phyloP scores from a whole-genome alignment of 345 rosid genomes.

The Citrus unshiu region DNA sequence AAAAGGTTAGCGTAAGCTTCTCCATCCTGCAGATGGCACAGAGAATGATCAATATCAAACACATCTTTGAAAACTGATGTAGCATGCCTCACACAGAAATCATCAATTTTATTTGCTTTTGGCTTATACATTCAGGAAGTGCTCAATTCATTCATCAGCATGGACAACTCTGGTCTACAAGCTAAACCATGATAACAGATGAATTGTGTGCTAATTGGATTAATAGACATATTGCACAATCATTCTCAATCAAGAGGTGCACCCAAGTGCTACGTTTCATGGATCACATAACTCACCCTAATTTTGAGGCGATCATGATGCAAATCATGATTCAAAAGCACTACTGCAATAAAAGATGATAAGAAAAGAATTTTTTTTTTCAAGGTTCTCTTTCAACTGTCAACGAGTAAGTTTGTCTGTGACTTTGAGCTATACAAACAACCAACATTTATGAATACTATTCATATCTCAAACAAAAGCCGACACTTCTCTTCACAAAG shows the following conservation, averaged over 20 bases:
- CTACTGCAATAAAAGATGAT: not conserved
- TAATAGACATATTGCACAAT: not conserved
- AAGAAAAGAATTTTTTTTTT: not conserved
- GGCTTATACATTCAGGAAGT: not conserved
- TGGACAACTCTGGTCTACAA: not conserved
- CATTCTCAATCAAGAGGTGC: not conserved
- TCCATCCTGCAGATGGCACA: conserved; percentile 66
- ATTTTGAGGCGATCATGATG: not conserved
- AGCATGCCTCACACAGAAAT: not conserved
- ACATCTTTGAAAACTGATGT: not conserved
- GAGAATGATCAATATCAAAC: conserved; percentile 12
- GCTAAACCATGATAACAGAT: not conserved
- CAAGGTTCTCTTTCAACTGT: not conserved
- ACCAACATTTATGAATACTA: not conserved
- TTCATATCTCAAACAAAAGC: conserved; percentile 1
- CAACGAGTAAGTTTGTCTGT: not conserved
- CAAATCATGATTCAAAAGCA: not conserved
- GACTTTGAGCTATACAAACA: not conserved
- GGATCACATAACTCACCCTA: too few species aligned
- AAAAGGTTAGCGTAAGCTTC: conserved; percentile 95
- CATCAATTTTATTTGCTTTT: not conserved
- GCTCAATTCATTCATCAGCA: not conserved
- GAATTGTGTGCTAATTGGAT: not conserved
- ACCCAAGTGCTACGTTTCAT: not conserved
- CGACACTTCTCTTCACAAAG: not conserved